Percentiles rank a stretch among this genome's conserved stretches.
Conservation (phyloP, 257 asterid species). For the Forsythia viridissima region DNA sequence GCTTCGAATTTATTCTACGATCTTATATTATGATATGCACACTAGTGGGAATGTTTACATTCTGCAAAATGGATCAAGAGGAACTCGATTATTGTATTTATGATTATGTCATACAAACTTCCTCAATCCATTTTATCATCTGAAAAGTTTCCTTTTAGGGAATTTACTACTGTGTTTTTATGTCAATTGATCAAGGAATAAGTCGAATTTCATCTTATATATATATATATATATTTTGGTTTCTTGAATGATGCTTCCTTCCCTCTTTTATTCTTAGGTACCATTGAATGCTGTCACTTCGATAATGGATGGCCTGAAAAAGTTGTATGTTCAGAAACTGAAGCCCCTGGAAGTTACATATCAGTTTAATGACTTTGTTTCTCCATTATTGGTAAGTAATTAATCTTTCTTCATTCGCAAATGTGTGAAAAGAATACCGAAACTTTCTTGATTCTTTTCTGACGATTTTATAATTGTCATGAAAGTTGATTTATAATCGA, state of each 20-base stretch:
- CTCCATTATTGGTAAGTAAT: constrained; percentile 66
- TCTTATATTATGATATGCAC: too few species aligned
- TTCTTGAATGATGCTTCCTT: not conserved
- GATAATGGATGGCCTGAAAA: constrained; percentile 73
- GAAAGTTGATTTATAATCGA: constrained; percentile 3
- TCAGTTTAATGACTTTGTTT: constrained; percentile 67
- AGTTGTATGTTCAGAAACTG: constrained; percentile 62
- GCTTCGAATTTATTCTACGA: too few species aligned
- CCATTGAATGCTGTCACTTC: constrained; percentile 58
- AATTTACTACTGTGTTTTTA: not conserved
- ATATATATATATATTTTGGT: not conserved
- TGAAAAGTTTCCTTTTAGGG: too few species aligned
- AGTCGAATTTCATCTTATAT: not conserved
- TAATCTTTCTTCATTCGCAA: not conserved
- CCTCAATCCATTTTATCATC: not conserved
- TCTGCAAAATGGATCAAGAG: not conserved
- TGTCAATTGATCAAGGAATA: not conserved
- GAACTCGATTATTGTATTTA: not conserved
- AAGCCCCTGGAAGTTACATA: constrained; percentile 78
- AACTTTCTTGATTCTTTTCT: not conserved
- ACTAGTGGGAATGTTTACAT: too few species aligned
- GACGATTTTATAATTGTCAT: not conserved
- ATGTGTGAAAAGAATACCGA: not conserved
- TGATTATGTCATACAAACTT: not conserved
- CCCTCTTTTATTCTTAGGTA: constrained; percentile 28